phyloP scores from a whole-genome alignment of 2,329 filamentous ascomycete species.

The Penicillium rolfsii region DNA sequence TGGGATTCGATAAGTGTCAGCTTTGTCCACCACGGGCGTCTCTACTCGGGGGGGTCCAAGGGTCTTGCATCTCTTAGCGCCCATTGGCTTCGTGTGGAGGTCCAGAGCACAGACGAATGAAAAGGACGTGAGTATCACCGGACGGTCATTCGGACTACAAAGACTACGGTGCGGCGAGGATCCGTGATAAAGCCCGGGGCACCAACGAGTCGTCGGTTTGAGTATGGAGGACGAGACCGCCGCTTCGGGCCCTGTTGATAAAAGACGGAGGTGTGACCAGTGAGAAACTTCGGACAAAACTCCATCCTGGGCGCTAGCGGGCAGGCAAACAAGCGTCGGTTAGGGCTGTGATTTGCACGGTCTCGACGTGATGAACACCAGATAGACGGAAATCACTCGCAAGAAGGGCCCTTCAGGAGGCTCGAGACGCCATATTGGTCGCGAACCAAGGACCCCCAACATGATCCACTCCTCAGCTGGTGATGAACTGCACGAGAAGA shows the following conservation, averaged over 20 bases:
- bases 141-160: too few species aligned
- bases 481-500: too few species aligned
- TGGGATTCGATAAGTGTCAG: constrained; percentile 13
- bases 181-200: neutral
- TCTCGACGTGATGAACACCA: neutral
- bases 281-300: neutral
- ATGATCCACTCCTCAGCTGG: neutral
- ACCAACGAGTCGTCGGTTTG: neutral
- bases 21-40: neutral
- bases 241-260: neutral
- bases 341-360: neutral
- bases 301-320: neutral
- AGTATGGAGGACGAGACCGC: too few species aligned
- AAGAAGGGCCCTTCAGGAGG: neutral
- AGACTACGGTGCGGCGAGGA: neutral
- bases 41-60: neutral
- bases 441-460: neutral
- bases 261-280: neutral
- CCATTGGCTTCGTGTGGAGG: neutral
- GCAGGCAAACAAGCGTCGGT: neutral
- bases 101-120: neutral
- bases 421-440: neutral
- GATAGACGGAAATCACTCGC: neutral
- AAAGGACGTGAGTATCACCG: neutral
- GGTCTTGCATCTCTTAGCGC: constrained; percentile 4